Evolutionary conservation across 306 rosid species (phyloP).

Genomic region (Fragaria vesca): DNA sequence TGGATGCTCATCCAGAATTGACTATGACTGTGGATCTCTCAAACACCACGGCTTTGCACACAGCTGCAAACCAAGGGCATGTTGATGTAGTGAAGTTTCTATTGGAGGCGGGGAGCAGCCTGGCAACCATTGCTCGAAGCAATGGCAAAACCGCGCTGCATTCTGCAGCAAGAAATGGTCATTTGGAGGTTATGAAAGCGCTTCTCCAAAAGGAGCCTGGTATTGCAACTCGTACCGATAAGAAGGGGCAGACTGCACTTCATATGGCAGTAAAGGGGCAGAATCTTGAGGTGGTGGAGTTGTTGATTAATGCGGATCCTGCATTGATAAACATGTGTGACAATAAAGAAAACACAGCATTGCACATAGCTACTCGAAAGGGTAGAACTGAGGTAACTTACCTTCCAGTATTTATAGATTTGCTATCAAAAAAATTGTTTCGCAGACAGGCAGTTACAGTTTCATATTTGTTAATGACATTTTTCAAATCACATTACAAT

Average conservation of each 20-base stretch:
- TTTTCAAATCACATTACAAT: too few species aligned
- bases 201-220: constrained; percentile 63
- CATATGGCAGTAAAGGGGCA: constrained; percentile 98
- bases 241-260: constrained; percentile 96
- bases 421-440: background rate
- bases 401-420: background rate
- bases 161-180: constrained; percentile 95
- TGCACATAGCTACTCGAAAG: constrained; percentile 89
- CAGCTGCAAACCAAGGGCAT: constrained; percentile 92
- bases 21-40: constrained; percentile 90
- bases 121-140: constrained; percentile 86
- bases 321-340: constrained; percentile 66
- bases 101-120: constrained; percentile 72
- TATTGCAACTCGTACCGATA: constrained; percentile 56
- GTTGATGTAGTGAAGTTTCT: constrained; percentile 61
- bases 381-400: constrained; percentile 68
- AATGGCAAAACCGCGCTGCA: constrained; percentile 94
- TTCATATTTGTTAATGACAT: background rate
- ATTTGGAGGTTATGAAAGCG: constrained; percentile 60
- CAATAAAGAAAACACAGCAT: constrained; percentile 67
- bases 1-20: constrained; percentile 80
- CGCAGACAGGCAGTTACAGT: background rate
- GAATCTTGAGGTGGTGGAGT: constrained; percentile 67
- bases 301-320: constrained; percentile 63
- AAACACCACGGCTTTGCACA: constrained; percentile 95